Evolutionary conservation across 179 eudicot species (phyloP), one percentile per base, ranked within the genome.

Genomic region (Silene noctiflora): DNA sequence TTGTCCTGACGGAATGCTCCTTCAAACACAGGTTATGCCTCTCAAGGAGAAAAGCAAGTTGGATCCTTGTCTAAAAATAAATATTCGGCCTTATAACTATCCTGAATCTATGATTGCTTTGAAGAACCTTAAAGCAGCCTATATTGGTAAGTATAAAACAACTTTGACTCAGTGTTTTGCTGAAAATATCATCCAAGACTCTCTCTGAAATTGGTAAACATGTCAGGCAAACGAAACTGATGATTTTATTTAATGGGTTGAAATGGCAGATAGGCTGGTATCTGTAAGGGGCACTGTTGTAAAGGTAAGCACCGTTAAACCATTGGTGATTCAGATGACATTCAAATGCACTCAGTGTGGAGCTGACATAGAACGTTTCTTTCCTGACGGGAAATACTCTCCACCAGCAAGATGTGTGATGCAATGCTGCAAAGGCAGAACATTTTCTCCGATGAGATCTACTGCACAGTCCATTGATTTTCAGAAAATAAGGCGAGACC

Each of bases 361-460:
- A 83, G 87, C 91, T 69, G 87, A 80, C 71, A 87, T 91, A 61
- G 79, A 69, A 16, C 86, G 97, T 66, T 85, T 79, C 82, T 95
- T 95, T 85, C 96, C 93, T 39, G 97, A 89, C 81, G 99, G 99
- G 74, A 95, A 95, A 83, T 95, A 87, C 83, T 91, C 97, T 74
- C 97, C 99, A 44, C 99, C 97, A n/a, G 75, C 81, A 46, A 85
- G 66, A 75, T 95, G 99, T 81, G 81, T 73, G n/a, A 82, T 91
- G 87, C 86, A 77, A 76, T 90, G 91, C 75, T 95, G 99, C 83
- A 95, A 89, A 90, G 90, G 90, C 81, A 87, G 85, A 81, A 83
- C 84, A 76, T 95, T 95, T 76, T 81, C 78, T 71, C 99, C 99
- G 21, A 80, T 88, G 70, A 83, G 95, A 77, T 84, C 96, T 77